Base-by-base conservation (phyloP, 73 alveolate genomes). In the Symbiodinium natans region DNA sequence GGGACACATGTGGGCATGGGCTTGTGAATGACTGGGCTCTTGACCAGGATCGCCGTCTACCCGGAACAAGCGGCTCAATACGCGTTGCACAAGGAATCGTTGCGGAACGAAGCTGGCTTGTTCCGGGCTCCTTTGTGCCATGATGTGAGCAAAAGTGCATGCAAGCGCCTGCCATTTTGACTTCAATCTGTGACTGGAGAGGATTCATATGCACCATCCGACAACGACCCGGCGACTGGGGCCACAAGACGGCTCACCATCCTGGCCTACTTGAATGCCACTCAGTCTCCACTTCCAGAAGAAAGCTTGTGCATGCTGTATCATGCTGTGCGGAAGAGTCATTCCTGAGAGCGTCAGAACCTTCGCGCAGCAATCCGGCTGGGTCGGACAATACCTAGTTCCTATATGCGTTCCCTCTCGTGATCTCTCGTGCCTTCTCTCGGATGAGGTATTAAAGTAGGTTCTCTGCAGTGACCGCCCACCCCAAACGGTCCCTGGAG, bases 141-240 rank as follows among this genome's bases (percentile, higher is more conserved):
- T n/a, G n/a, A n/a, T n/a, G n/a, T n/a, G n/a, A n/a, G n/a, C n/a
- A n/a, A n/a, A n/a, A n/a, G n/a, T n/a, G n/a, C n/a, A n/a, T n/a
- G n/a, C n/a, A n/a, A n/a, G n/a, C n/a, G n/a, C n/a, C n/a, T n/a
- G n/a, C n/a, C n/a, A n/a, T n/a, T n/a, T n/a, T n/a, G n/a, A n/a
- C n/a, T n/a, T n/a, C n/a, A n/a, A n/a, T n/a, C n/a, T n/a, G n/a
- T n/a, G n/a, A n/a, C n/a, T n/a, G n/a, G n/a, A n/a, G 19, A 90
- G 97, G 98, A 92, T 38, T 92, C 98, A 63, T 92, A 92, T 23
- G 92, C 92, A 23, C 98, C 98, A 59, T 41, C 54, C 34, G 98
- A 92, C 84, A 92, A 77, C 41, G 92, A 92, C 63, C 98, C 98
- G 48, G 98, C 98, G 41, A 92, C 98, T 21, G 98, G 98, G 31